Evolutionary conservation across 176 grass and related monocot genomes (phyloP), one percentile per base, ranked within the genome.

Genomic region (Cenchrus americanus): DNA sequence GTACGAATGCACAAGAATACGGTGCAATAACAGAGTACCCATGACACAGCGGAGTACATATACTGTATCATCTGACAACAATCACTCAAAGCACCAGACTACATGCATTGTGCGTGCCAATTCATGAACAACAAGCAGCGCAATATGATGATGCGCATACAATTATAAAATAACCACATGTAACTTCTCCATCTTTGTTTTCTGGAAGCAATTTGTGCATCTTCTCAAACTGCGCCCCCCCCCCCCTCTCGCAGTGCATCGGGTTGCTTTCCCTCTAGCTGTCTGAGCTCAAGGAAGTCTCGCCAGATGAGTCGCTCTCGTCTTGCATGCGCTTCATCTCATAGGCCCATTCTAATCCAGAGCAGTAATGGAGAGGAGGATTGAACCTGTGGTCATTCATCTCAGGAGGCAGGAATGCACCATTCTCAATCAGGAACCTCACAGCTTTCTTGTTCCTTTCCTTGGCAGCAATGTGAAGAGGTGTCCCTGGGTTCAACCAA

Each of bases 341-440:
- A 0, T 99, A 99, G 6, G 96, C 96, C 96, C 96, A 99, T 62
- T 99, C 93, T 19, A 99, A 77, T 18, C 96, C 96, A 17, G 93
- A 90, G 87, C 96, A 99, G 85, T 99, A 99, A 22, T 99, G 96
- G 40, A 99, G 89, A 7, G 96, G 96, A 23, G 93, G 96, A 73
- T 99, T 99, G 87, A 99, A 99, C 75, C 96, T 87, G 68, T 93
- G 79, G 84, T 99, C 96, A 66, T 99, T 86, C 70, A 99, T 90
- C 81, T 94, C 87, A 41, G 96, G 96, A 49, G 96, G 93, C 53
- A 99, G 75, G 92, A 99, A 99, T 14, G 96, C 93, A 2, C 96
- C 93, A 17, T 92, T 99, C 85, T 99, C 96, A 62, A 99, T 27
- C 66, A 98, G 90, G 75, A 92, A 95, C 46, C 91, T 99, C 53